Conservation (phyloP, 257 asterid genomes). For the Osmanthus fragrans region DNA sequence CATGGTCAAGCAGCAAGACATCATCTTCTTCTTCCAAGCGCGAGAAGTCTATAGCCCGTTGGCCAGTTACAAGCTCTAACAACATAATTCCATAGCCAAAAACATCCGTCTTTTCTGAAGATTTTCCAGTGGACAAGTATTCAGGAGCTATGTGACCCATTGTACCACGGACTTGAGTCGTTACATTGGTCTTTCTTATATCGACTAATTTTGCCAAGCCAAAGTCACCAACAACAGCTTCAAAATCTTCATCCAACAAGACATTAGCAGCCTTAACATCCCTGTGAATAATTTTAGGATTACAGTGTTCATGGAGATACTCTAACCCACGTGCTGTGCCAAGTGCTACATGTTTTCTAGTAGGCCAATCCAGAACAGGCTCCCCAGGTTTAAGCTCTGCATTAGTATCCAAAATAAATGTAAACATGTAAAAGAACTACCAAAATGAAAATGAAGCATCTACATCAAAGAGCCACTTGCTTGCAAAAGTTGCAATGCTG, state of each 20-base stretch:
- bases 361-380: constrained; percentile 75
- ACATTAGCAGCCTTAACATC: constrained; percentile 99
- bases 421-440: neutral
- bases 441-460: neutral
- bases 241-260: constrained; percentile 82
- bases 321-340: constrained; percentile 97
- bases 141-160: constrained; percentile 99
- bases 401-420: constrained; percentile 21
- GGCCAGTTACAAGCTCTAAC: constrained; percentile 91
- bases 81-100: constrained; percentile 98
- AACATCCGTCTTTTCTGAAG: constrained; percentile 92
- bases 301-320: constrained; percentile 92
- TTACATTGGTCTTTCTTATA: constrained; percentile 83
- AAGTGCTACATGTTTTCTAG: constrained; percentile 79
- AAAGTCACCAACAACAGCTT: constrained; percentile 96
- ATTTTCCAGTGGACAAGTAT: constrained; percentile 91
- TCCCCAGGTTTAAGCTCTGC: constrained; percentile 91
- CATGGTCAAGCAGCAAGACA: constrained; percentile 89
- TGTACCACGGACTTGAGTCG: constrained; percentile 97
- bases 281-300: constrained; percentile 91
- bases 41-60: constrained; percentile 94
- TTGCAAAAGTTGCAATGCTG: neutral
- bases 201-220: constrained; percentile 96
- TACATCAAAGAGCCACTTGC: neutral
- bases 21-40: constrained; percentile 98